Conservation (phyloP, 2,329 filamentous ascomycete species). For the Alternaria sp. region DNA sequence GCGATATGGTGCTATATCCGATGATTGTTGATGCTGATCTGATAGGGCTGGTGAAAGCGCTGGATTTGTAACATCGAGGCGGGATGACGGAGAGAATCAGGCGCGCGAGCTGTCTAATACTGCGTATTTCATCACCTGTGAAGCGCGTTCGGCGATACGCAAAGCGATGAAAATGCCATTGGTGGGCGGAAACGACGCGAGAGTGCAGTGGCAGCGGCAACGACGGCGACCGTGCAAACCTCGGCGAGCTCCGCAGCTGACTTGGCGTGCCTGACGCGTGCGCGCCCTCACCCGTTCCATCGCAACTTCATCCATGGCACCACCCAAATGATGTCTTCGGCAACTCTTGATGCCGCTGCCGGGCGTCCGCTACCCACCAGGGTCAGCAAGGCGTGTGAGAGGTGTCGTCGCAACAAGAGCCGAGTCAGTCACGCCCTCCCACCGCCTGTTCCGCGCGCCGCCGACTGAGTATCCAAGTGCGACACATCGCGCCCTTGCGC, state of each 20-base stretch:
- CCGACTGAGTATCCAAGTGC: slow-evolving; percentile 29
- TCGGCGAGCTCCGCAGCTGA: not conserved
- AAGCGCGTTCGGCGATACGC: not conserved
- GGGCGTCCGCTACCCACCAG: slow-evolving; percentile 6
- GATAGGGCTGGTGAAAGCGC: not conserved
- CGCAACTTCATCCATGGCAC: not conserved
- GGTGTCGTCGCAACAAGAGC: slow-evolving; percentile 16
- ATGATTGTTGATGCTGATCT: not conserved
- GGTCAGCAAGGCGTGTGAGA: slow-evolving; percentile 17
- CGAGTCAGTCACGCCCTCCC: slow-evolving; percentile 8
- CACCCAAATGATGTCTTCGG: not conserved
- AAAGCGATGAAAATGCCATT: not conserved
- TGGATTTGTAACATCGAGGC: not conserved
- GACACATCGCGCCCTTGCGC: slow-evolving; percentile 45
- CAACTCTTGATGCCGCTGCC: not conserved
- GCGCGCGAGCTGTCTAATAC: not conserved
- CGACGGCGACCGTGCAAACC: not conserved
- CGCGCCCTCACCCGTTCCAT: not conserved
- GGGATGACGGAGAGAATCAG: not conserved
- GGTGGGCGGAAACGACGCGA: not conserved
- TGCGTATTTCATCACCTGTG: not conserved
- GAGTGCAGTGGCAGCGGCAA: not conserved
- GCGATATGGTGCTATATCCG: not conserved
- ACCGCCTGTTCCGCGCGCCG: not conserved
- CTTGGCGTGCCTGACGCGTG: not conserved